These are phyloP conservation scores for Arctostaphylos glauca DNA, from an alignment of 148 eudicot genomes.

Conservation along the genomic window DNA sequence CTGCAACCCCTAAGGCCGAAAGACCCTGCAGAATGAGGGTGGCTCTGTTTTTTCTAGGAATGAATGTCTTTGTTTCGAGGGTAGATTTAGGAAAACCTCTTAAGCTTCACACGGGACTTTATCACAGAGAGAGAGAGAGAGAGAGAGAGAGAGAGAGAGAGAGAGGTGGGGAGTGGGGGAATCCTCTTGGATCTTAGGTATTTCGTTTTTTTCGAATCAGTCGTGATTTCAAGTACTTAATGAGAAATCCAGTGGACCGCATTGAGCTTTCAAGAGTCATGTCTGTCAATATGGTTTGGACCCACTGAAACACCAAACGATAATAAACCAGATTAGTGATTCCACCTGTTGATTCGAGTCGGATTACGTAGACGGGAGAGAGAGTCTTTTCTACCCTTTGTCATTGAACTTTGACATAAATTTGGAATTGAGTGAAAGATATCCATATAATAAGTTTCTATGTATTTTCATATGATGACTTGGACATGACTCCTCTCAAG, in stretches of 20 bases:
- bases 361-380: neutral
- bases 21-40: slow-evolving; percentile 7
- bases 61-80: slow-evolving; percentile 11
- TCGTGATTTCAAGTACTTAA: neutral
- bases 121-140: neutral
- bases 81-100: neutral
- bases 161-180: no score
- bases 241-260: neutral
- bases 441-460: neutral
- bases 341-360: neutral
- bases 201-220: neutral
- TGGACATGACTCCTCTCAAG: no score
- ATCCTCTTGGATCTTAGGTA: neutral
- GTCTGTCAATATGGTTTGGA: neutral
- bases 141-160: neutral
- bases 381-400: neutral
- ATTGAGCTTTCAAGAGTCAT: neutral
- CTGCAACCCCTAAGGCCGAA: neutral
- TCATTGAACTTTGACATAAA: neutral
- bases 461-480: neutral
- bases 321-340: neutral
- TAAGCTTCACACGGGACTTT: neutral
- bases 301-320: neutral
- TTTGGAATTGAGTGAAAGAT: neutral
- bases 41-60: slow-evolving; percentile 11